phyloP scores from a whole-genome alignment of 257 asterid genomes.

The Vinca minor region DNA sequence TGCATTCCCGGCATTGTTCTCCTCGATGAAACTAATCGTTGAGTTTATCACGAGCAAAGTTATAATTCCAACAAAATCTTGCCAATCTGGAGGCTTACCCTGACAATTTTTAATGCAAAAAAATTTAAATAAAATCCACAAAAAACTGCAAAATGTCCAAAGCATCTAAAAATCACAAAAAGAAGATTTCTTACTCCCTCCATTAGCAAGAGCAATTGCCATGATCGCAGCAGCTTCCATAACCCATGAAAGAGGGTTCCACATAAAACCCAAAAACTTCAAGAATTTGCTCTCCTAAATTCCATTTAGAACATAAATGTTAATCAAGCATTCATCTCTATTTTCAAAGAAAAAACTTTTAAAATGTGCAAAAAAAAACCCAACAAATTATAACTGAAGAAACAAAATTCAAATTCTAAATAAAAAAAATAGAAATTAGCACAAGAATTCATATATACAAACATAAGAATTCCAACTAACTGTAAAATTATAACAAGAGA shows the following conservation, averaged over 20 bases:
- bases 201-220: constrained; percentile 99
- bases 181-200: constrained; percentile 58
- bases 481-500: constrained; percentile 14
- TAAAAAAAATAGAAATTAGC: not conserved
- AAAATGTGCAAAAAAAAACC: not conserved
- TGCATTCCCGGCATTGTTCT: constrained; percentile 98
- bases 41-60: constrained; percentile 84
- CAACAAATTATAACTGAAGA: not conserved
- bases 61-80: constrained; percentile 92
- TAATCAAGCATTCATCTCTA: not conserved
- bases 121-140: constrained; percentile 5
- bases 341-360: not conserved
- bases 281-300: constrained; percentile 82
- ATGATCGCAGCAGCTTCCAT: constrained; percentile 99
- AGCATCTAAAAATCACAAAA: constrained; percentile 11
- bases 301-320: constrained; percentile 8
- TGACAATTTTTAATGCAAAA: constrained; percentile 24
- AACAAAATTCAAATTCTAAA: not conserved
- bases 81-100: constrained; percentile 99
- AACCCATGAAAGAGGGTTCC: constrained; percentile 99
- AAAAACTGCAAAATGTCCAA: not conserved
- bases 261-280: constrained; percentile 94
- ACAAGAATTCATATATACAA: not conserved
- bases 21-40: constrained; percentile 91
- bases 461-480: not conserved